These are phyloP conservation scores for Suillus placidus DNA, from an alignment of 768 basidiomycete species.

Conservation along the genomic window DNA sequence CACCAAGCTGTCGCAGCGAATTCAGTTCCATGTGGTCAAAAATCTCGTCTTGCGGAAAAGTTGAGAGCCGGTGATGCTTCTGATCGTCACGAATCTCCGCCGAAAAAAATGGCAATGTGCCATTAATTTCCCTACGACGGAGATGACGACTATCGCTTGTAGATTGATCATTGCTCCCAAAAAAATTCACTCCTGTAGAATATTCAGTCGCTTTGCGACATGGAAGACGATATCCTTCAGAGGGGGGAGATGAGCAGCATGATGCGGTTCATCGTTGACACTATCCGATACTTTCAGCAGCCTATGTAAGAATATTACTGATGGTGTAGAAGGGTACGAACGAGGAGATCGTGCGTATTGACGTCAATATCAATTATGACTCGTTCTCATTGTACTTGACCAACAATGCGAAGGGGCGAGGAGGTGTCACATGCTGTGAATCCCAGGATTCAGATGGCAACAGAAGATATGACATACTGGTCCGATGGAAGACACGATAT, in stretches of 20 bases:
- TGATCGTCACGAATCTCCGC: neutral
- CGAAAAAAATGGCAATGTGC: neutral
- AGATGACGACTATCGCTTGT: neutral
- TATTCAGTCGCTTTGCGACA: neutral
- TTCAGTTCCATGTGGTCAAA: neutral
- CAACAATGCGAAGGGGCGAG: neutral
- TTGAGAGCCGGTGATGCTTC: neutral
- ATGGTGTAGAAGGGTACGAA: slow-evolving; percentile 1
- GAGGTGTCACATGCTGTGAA: neutral
- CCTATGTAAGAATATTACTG: neutral
- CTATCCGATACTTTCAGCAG: neutral
- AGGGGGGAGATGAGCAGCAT: neutral
- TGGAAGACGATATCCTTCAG: neutral
- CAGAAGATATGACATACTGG: slow-evolving; percentile 3
- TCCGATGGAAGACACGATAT: neutral
- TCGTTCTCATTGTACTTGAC: neutral
- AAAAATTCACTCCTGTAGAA: neutral
- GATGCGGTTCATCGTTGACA: neutral
- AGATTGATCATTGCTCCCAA: neutral
- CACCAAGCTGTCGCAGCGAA: neutral
- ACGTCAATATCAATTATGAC: neutral
- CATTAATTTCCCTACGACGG: neutral
- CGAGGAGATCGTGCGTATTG: slow-evolving; percentile 3
- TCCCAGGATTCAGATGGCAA: neutral
- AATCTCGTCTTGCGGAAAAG: neutral